Base-by-base conservation (phyloP, 164 flowering plant genomes). In the Dillenia turbinata region DNA sequence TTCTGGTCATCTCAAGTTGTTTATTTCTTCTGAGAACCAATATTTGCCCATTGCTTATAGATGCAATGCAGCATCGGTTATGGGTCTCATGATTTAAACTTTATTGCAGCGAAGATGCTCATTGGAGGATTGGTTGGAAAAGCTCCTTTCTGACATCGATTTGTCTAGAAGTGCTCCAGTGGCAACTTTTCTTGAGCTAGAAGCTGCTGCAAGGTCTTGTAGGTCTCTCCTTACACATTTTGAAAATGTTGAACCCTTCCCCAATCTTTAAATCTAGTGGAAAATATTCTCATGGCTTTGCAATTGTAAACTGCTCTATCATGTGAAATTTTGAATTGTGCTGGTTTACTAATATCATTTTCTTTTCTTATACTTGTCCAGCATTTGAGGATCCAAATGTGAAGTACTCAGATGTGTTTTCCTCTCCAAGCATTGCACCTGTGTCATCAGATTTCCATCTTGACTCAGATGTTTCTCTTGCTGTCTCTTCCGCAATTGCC, bases 141-240 rank as follows among this genome's bases (percentile, higher is more conserved):
- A 80, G 78, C 73, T 92, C 17, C 82, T 95, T 12, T 95, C 92
- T 58, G 97, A 95, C 70, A 89, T 91, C 73, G 94, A 92, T 69
- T 47, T 92, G 66, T 89, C 99, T 17, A 81, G 99, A 81, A 89
- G 96, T 57, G 77, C 81, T 58, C 77, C 74, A 44, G 87, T 92
- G 63, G 99, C 97, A 69, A 84, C 97, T 50, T 95, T 92, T 78
- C 96, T 95, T 73, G 99, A 95, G 71, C 85, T 95, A 66, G 99
- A 95, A 83, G 97, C 90, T 73, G 96, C 96, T 73, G 99, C 96
- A 56, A 81, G 99, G 76, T 81, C 97, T 74, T 86, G 99, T 95
- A 83, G 66, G 98, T 82, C 65, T 67, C 68, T 57, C 68, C 44
- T 50, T 52, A 49, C 33, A 26, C 33, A 5, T 26, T 26, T 26